A percentile compares a stretch with the other conserved stretches of the same genome.
phyloP scores from a whole-genome alignment of 1,139 yeast species.

The Nadsonia starkeyi-henricii region DNA sequence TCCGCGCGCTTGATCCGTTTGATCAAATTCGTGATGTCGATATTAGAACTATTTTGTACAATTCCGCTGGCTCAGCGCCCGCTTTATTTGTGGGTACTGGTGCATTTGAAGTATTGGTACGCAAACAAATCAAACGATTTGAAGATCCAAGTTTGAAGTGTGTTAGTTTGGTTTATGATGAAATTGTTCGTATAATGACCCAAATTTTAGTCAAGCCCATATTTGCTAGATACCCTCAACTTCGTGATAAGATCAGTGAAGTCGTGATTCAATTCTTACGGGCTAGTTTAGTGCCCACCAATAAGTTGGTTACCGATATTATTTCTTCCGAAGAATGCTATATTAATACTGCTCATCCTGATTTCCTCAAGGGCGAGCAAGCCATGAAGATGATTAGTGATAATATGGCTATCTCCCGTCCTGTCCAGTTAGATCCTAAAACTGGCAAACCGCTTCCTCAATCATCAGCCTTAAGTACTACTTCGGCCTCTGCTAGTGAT shows the following conservation, averaged over 20 bases:
- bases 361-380: conserved; percentile 82
- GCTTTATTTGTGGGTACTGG: conserved; percentile 94
- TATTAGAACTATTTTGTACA: conserved; percentile 82
- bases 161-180: conserved; percentile 84
- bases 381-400: conserved; percentile 94
- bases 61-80: conserved; percentile 96
- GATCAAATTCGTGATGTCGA: conserved; percentile 95
- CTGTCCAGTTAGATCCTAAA: conserved; percentile 76
- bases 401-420: conserved; percentile 69
- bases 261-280: conserved; percentile 71
- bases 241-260: conserved; percentile 74
- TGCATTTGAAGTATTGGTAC: conserved; percentile 91
- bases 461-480: conserved; percentile 10
- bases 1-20: conserved; percentile 86
- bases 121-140: conserved; percentile 86
- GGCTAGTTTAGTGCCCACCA: conserved; percentile 72
- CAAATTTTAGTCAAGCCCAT: conserved; percentile 73
- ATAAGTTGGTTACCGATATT: conserved; percentile 67
- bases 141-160: conserved; percentile 90
- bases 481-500: conserved; percentile 16
- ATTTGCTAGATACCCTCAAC: conserved; percentile 77
- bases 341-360: conserved; percentile 96
- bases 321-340: conserved; percentile 81
- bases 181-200: conserved; percentile 76
- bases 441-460: conserved; percentile 49